Base-by-base conservation (phyloP, 2,329 filamentous ascomycete species). In the Aspergillus vadensis region DNA sequence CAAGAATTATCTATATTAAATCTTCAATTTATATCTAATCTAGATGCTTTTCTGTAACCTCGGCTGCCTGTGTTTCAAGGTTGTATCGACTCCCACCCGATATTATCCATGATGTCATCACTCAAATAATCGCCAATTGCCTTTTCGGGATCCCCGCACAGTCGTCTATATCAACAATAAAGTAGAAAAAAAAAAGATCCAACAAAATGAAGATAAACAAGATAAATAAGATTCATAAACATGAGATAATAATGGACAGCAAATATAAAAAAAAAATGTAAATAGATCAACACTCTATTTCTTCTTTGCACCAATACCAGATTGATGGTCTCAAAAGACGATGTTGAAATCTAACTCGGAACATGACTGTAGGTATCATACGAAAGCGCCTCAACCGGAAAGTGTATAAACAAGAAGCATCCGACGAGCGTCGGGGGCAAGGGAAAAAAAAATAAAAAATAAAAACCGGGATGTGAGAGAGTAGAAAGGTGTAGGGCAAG, bases 361-460 rank as follows among this genome's bases (percentile, higher is more conserved):
- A 55, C 41, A 60, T 49, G 41, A 21, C 30, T 39, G 59, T 47
- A 67, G 65, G 65, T 67, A 67, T 67, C 65, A 58, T 66, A 30
- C 30, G 47, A 57, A 39, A 58, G 21, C 43, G 53, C 39, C 39
- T 25, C 17, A 48, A 50, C 25, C 25, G 32, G 32, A 57, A 59
- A 57, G 10, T n/a, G 36, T 54, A 60, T 15, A 54, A 43, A 43
- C 36, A 32, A 61, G 39, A 39, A 55, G 53, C 51, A 47, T 23
- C 41, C 12, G 50, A 50, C 50, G 51, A 43, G 15, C 27, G 19
- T 14, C 25, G 17, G 14, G 43, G 36, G 8, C 48, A 56, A 38
- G 8, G 25, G 36, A 7, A 36, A n/a, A 14, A 6, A 10, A 17
- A 5, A 23, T 19, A n/a, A n/a, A n/a, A 7, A 36, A n/a, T 14